Evolutionary conservation across 352 stramenopile genomes (phyloP), one percentile per base, ranked within the genome.

Genomic region (Thalassiosira sp.): DNA sequence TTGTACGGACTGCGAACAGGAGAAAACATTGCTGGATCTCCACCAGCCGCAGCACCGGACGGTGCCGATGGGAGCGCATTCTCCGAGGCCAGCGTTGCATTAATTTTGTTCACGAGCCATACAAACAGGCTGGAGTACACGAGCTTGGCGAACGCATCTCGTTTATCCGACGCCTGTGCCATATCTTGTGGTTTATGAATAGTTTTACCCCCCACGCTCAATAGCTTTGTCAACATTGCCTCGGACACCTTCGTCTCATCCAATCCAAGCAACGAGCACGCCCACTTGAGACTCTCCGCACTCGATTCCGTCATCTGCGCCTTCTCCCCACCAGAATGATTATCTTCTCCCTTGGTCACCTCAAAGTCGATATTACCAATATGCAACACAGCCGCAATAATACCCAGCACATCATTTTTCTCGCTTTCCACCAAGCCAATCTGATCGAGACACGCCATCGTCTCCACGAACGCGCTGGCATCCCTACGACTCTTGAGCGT

Each of bases 111-210:
- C 53, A 99, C 96, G 75, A 99, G 95, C 96, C 96, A 99, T 72
- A 98, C 88, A 68, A 99, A 99, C 72, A 98, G 91, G 80, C 96
- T 97, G 0, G 95, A 97, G 84, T 99, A 98, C 20, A 98, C 90
- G 28, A 96, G 88, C 88, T 98, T 98, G n/a, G 96, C 95, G 33
- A 99, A 86, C 3, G 95, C 94, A 78, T 98, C 95, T 15, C 96
- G 90, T 49, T 90, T 94, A 48, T 93, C 86, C 3, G 54, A 71
- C 20, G 91, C 91, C 73, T 91, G 85, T 18, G 75, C 70, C 25
- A 90, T 75, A 58, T 80, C 87, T 54, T 91, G 87, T 3, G 79
- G 71, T 64, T 90, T 92, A 33, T 91, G 86, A 53, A 93, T 91
- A 3, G 81, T 90, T 48, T 89, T 90, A 6, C 84, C 84, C 48